phyloP scores from a whole-genome alignment of 345 rosid genomes.

The Adansonia digitata region DNA sequence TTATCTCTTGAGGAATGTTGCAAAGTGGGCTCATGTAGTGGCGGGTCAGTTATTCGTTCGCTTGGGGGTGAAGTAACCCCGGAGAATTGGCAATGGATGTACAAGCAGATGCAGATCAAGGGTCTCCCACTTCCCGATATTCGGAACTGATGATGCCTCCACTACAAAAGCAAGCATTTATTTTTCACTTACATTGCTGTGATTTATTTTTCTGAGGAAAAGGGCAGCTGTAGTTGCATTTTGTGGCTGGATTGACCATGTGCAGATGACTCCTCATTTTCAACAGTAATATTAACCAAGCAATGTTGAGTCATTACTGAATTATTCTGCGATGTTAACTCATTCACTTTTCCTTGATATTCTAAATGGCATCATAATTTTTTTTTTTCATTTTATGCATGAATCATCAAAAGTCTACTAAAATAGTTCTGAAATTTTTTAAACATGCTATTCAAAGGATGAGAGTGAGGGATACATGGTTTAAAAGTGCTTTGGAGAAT shows the following conservation, averaged over 20 bases:
- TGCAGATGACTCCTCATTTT: not conserved
- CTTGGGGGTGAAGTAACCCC: constrained; percentile 91
- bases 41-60: constrained; percentile 79
- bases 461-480: no score
- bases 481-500: no score
- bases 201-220: constrained; percentile 7
- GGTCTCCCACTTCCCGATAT: constrained; percentile 51
- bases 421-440: not conserved
- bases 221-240: constrained; percentile 29
- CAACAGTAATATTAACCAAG: not conserved
- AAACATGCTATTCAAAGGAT: not conserved
- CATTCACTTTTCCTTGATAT: not conserved
- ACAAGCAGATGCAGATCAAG: constrained; percentile 75
- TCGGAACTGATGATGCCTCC: constrained; percentile 26
- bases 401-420: not conserved
- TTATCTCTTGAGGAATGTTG: constrained; percentile 80
- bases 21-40: constrained; percentile 80
- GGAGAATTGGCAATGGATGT: constrained; percentile 91
- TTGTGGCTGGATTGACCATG: constrained; percentile 19
- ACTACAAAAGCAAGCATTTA: not conserved
- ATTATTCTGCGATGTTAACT: constrained; percentile 1
- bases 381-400: not conserved
- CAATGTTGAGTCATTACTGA: not conserved
- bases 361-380: not conserved
- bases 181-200: not conserved